phyloP scores from a whole-genome alignment of 2,329 filamentous ascomycete genomes.

The Aspergillus flavus region DNA sequence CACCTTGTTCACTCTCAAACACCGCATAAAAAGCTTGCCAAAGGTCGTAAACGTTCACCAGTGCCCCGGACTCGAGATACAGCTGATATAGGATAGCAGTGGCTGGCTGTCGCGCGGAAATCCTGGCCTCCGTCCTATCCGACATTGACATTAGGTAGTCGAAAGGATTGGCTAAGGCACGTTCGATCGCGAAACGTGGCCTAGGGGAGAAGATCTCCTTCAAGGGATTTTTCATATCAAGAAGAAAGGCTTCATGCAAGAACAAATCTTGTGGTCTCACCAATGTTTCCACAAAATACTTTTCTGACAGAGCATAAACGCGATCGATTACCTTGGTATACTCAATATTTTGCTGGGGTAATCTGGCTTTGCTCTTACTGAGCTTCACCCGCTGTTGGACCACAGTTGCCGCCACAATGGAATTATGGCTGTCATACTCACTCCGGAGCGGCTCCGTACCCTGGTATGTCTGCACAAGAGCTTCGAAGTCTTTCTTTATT shows the following conservation, averaged over 20 bases:
- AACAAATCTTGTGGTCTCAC: slow-evolving; percentile 54
- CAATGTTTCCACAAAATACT: slow-evolving; percentile 50
- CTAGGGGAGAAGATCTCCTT: slow-evolving; percentile 61
- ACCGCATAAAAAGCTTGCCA: slow-evolving; percentile 64
- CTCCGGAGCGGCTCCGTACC: slow-evolving; percentile 64
- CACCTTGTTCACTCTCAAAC: slow-evolving; percentile 39
- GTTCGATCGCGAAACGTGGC: slow-evolving; percentile 61
- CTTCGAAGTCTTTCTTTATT: slow-evolving; percentile 51
- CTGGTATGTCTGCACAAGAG: slow-evolving; percentile 51
- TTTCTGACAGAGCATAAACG: slow-evolving; percentile 49
- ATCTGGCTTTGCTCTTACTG: slow-evolving; percentile 57
- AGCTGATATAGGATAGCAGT: slow-evolving; percentile 64
- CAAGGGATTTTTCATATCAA: slow-evolving; percentile 60
- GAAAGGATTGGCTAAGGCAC: slow-evolving; percentile 60
- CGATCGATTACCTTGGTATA: slow-evolving; percentile 58
- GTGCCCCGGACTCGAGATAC: slow-evolving; percentile 62
- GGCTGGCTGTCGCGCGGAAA: slow-evolving; percentile 58
- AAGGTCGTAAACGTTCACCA: slow-evolving; percentile 64
- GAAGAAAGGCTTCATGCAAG: slow-evolving; percentile 60
- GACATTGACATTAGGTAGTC: slow-evolving; percentile 62
- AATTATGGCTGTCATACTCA: slow-evolving; percentile 70
- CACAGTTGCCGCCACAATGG: slow-evolving; percentile 59
- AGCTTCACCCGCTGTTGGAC: slow-evolving; percentile 62
- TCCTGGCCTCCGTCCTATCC: slow-evolving; percentile 27
- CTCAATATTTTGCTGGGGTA: slow-evolving; percentile 56